Evolutionary conservation across 805 yeast species (phyloP), one percentile per base, ranked within the genome.

Genomic region (Martiniozyma abietophila): DNA sequence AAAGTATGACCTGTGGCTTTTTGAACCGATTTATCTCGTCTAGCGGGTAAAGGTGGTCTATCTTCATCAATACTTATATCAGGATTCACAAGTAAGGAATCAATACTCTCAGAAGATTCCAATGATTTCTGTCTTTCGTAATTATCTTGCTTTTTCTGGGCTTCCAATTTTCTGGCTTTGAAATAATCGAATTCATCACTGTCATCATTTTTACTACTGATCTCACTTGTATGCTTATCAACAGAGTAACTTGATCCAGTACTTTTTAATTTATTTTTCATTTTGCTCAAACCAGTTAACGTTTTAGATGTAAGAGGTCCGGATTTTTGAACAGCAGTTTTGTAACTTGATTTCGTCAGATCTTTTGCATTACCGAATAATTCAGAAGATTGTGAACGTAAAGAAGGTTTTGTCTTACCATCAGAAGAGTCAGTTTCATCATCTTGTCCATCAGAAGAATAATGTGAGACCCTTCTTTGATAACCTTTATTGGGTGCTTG

Each of bases 11-110:
- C 38, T 6, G 18, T 34, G 6, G 27, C n/a, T 8, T 25, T 8
- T 18, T 25, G 30, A 16, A 17, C 20, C 18, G 7, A 32, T 21
- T 14, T 31, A 30, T 11, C 43, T 51, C n/a, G n/a, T 29, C 54
- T 42, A 11, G 35, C 29, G 10, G 56, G 54, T 19, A 49, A 33
- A 10, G 46, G 42, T n/a, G 53, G 55, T 25, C 48, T 44, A 24
- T 51, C 54, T 31, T 48, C 54, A 18, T 45, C 50, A n/a, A 35
- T 33, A 27, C 39, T 38, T 5, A 18, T 25, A 29, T 45, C 39
- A 7, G 29, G 17, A 11, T n/a, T n/a, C n/a, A n/a, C n/a, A n/a
- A n/a, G n/a, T n/a, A n/a, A n/a, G n/a, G n/a, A n/a, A n/a, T n/a
- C n/a, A n/a, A n/a, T n/a, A n/a, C n/a, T n/a, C n/a, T n/a, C n/a